Conservation (phyloP, 2,329 filamentous ascomycete genomes). For the Penicillium sp. region DNA sequence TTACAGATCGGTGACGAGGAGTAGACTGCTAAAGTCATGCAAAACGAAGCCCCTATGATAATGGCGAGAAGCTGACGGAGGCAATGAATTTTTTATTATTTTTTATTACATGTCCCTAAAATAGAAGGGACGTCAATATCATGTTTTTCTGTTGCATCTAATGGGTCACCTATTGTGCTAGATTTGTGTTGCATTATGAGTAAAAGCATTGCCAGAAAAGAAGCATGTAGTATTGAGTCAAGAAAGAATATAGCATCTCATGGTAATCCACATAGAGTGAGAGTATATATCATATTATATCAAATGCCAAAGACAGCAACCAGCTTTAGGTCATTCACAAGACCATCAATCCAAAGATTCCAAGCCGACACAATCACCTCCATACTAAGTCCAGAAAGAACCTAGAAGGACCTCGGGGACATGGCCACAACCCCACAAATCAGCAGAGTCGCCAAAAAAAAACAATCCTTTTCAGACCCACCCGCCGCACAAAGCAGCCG, state of each 20-base stretch:
- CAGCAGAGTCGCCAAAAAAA: conserved; percentile 35
- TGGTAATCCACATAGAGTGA: neutral
- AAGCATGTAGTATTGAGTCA: neutral
- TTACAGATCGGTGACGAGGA: conserved; percentile 62
- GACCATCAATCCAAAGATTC: too few relatives aligned
- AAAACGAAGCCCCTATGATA: conserved; percentile 28
- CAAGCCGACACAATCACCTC: neutral
- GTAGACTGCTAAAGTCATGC: conserved; percentile 30
- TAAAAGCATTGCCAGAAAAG: neutral
- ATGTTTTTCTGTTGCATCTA: neutral
- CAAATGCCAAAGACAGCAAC: neutral
- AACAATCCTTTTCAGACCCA: conserved; percentile 22
- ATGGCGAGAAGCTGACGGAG: conserved; percentile 46
- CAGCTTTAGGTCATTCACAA: neutral
- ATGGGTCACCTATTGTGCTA: neutral
- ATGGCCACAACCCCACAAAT: conserved; percentile 30
- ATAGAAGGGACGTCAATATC: conserved; percentile 17
- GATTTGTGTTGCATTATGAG: neutral
- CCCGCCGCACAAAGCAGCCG: conserved; percentile 9
- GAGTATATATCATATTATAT: neutral
- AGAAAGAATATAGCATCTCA: neutral
- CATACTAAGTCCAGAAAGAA: conserved; percentile 3
- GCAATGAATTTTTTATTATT: conserved; percentile 41
- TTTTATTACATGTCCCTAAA: conserved; percentile 11
- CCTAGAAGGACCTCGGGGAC: conserved; percentile 11